Base-by-base conservation (phyloP, 1,284 basidiomycete species). In the Sporisorium reilianum region DNA sequence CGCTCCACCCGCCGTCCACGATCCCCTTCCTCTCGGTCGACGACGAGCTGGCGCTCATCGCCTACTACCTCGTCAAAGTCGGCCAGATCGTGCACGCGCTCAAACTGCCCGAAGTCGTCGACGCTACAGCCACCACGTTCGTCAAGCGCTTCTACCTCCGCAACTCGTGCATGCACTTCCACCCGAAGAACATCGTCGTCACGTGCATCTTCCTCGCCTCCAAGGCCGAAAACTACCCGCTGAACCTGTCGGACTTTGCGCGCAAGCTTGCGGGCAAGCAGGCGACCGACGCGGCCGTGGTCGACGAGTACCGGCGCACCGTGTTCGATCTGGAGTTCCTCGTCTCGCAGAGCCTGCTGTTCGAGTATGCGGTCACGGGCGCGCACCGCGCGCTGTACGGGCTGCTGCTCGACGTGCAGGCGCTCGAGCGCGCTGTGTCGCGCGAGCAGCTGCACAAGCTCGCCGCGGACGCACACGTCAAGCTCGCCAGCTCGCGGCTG, bases 81-180 rank as follows among this genome's bases (percentile, higher is more conserved):
- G 88, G 91, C 0, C 90, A 92, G 73, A 88, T 98, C 55, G 97
- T 93, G 80, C 89, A 89, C 58, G 90, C 91, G 63, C 95, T 97
- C 82, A 90, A 90, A 20, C 92, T 97, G 77, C 92, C 94, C 0
- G 93, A 97, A 79, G 91, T 92, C 78, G 94, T 98, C 3, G 94
- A 96, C 84, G 92, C 94, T 0, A 97, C 95, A 0, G 94, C 95
- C 0, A 90, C 93, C 62, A 91, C 89, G 48, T 98, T 95, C 85
- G 87, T 99, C 75, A 99, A 99, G 85, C 89, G 97, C 5, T 99
- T 99, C 86, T 99, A 99, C 84, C 88, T 99, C 57, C 92, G 93
- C 86, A 99, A 99, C 82, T 97, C 95, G 1, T 94, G 95, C 56
- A 97, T 99, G 95, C 95, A 99, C 84, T 97, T 94, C 90, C 97